Evolutionary conservation across 1,284 basidiomycete genomes (phyloP), one percentile per base, ranked within the genome.

Genomic region (Leccinum holopus): DNA sequence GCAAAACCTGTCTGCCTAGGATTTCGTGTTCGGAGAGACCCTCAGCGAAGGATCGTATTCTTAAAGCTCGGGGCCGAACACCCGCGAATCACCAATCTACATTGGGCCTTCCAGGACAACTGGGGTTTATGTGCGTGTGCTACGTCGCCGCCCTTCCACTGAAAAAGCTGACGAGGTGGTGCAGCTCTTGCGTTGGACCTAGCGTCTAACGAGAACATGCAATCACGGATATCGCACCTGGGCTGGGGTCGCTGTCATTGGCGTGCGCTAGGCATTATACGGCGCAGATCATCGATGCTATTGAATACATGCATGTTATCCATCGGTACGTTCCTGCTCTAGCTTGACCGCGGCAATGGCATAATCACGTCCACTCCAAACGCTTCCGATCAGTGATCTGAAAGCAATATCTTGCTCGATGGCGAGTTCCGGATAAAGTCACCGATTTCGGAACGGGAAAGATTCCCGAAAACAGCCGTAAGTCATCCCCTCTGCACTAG

Each of bases 381-480:
- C 21, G 28, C 30, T 59, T 39, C 59, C 16, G n/a, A 51, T 55
- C 61, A 87, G 86, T 39, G 94, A 96, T 76, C 81, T 97, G 51
- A 97, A 97, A 77, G 95, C 95, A 97, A 97, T 75, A 84, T 98
- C 51, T 81, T 99, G 14, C 82, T 98, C 51, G 94, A 96, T 70
- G 84, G 86, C 59, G 83, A 88, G 28, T 92, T 88, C 78, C 87
- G 94, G 58, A 87, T 98, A 76, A 98, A 97, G 77, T 99, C 28
- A 94, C 96, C 32, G 97, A 99, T 77, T 99, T 99, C 77, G 97
- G 97, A 9, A 97, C 94, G 18, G 95, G 94, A 37, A 97, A 97
- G 78, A 83, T 97, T 67, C 79, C 95, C 55, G 85, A 87, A 66
- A 76, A 84, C 14, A 80, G 79, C 61, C 77, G 83, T 83, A 65